A percentile compares a stretch with the other conserved stretches of the same genome.
Conservation (phyloP, 441 rosid genomes). For the Populus hybrid region DNA sequence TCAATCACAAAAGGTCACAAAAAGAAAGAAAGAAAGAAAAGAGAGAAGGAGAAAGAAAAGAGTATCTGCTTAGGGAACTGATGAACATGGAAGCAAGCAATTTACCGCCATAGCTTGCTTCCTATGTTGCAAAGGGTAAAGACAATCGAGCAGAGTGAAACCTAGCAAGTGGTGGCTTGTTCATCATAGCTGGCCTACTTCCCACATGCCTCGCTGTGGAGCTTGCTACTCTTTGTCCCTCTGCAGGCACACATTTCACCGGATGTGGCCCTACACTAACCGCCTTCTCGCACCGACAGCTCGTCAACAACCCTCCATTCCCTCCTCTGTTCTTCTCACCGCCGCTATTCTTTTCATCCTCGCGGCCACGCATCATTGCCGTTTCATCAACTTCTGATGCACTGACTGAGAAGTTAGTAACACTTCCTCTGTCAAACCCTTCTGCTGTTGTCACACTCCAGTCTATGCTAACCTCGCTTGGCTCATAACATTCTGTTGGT, state of each 20-base stretch:
- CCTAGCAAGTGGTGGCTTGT: constrained; percentile 21
- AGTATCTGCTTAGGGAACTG: background rate
- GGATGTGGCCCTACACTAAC: constrained; percentile 62
- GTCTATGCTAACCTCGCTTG: constrained; percentile 78
- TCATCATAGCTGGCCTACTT: constrained; percentile 36
- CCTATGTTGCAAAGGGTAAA: constrained; percentile 28
- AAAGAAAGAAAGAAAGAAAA: too few species aligned
- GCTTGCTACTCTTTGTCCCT: constrained; percentile 23
- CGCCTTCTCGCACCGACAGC: constrained; percentile 78
- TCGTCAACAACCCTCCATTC: constrained; percentile 38
- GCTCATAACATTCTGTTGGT: constrained; percentile 56
- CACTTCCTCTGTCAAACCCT: constrained; percentile 39
- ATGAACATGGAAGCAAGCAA: background rate
- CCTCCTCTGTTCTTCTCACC: constrained; percentile 14
- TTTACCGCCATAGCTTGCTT: background rate
- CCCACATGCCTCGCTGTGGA: constrained; percentile 34
- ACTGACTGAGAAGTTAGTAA: constrained; percentile 33
- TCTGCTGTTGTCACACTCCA: constrained; percentile 89
- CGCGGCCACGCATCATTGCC: constrained; percentile 9
- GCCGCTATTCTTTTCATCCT: constrained; percentile 7
- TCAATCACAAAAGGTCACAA: too few species aligned
- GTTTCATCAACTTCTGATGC: constrained; percentile 40
- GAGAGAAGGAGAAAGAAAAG: too few species aligned
- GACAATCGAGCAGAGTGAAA: constrained; percentile 23
- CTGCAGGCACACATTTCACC: constrained; percentile 28